Evolutionary conservation across 495 filamentous ascomycete genomes (phyloP).

Genomic region (Acidiella bohemica): DNA sequence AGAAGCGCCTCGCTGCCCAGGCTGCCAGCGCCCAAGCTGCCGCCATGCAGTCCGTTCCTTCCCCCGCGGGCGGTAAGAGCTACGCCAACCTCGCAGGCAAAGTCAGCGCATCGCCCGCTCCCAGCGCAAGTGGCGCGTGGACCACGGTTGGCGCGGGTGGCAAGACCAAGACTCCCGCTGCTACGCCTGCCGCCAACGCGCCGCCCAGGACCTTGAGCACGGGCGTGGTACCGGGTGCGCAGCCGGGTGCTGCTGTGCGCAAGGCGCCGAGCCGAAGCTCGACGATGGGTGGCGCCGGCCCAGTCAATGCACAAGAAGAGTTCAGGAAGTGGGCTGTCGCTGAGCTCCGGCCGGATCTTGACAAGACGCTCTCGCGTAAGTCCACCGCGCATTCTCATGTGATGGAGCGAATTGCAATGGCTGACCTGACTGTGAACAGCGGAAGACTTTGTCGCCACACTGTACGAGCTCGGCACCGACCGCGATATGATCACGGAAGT

Average conservation of each 20-base stretch:
- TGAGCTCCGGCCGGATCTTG: conserved; percentile 50
- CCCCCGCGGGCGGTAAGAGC: conserved; percentile 56
- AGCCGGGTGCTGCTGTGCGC: conserved; percentile 19
- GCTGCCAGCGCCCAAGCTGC: conserved; percentile 36
- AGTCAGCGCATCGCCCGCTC: conserved; percentile 30
- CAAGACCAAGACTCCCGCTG: conserved; percentile 62
- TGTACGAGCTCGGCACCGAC: conserved; percentile 63
- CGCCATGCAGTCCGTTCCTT: conserved; percentile 35
- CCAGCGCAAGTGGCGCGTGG: conserved; percentile 53
- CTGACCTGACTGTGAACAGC: conserved; percentile 44
- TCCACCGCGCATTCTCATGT: too few species aligned
- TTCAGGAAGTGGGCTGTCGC: conserved; percentile 84
- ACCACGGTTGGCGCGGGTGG: conserved; percentile 92
- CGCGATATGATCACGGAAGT: conserved; percentile 71
- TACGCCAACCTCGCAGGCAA: conserved; percentile 95
- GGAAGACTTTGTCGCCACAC: conserved; percentile 62
- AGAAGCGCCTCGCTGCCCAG: conserved; percentile 48
- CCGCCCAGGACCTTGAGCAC: conserved; percentile 34
- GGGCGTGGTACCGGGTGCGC: conserved; percentile 29
- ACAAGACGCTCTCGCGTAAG: conserved; percentile 47
- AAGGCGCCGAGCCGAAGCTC: conserved; percentile 31
- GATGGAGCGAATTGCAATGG: too few species aligned
- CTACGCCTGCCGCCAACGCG: conserved; percentile 30
- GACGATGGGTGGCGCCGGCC: conserved; percentile 30
- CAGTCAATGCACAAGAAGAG: conserved; percentile 60